Conservation (phyloP, 2,329 filamentous ascomycete species). For the Tympanopsis confertula region DNA sequence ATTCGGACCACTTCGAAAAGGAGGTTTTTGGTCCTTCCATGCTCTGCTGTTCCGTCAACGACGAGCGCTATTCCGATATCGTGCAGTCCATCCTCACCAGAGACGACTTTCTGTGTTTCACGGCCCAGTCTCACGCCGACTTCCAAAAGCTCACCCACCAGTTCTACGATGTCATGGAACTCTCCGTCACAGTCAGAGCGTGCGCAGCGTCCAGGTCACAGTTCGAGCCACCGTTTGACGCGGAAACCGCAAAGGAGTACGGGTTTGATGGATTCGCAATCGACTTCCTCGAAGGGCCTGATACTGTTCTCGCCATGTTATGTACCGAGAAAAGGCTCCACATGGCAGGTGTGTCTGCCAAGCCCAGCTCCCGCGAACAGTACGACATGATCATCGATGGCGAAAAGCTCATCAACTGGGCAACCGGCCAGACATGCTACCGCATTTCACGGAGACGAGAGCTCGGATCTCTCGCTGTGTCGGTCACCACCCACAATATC, state of each 20-base stretch:
- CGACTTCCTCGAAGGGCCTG: conserved; percentile 70
- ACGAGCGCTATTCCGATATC: conserved; percentile 50
- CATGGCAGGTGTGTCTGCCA: conserved; percentile 55
- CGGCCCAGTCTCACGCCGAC: conserved; percentile 64
- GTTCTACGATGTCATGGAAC: conserved; percentile 48
- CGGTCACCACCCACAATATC: conserved; percentile 54
- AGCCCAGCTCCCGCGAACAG: conserved; percentile 51
- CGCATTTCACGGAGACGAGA: conserved; percentile 61
- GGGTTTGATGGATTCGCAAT: conserved; percentile 74
- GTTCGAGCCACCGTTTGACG: too few relatives aligned
- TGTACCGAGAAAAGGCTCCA: conserved; percentile 65
- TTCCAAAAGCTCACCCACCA: conserved; percentile 60
- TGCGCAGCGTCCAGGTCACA: conserved; percentile 40
- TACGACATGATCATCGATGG: conserved; percentile 53
- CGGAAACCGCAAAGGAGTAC: conserved; percentile 39
- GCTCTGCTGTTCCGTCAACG: conserved; percentile 67
- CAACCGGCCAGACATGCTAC: too few relatives aligned
- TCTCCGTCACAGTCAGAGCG: conserved; percentile 60
- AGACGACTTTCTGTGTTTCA: conserved; percentile 56
- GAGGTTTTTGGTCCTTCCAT: conserved; percentile 73
- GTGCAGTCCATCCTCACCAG: conserved; percentile 36
- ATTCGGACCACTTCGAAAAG: conserved; percentile 59
- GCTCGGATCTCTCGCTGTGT: conserved; percentile 65
- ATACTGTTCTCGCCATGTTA: conserved; percentile 76
- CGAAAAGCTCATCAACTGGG: too few relatives aligned